Conservation (phyloP, 108 stramenopile species). For the Skeletonema potamos region DNA sequence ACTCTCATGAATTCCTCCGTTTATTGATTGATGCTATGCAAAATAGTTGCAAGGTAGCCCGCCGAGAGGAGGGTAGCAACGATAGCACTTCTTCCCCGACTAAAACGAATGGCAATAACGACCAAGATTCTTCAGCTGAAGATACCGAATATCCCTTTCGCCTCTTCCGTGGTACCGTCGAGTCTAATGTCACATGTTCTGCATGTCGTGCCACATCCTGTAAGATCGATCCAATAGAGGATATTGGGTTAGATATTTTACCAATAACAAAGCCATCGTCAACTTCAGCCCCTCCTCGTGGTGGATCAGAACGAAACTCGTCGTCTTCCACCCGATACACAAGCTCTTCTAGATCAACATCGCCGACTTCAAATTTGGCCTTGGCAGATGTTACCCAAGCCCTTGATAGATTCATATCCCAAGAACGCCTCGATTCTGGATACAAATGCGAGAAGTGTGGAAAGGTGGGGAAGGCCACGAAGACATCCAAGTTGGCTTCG, state of each 20-base stretch:
- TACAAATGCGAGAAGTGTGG: slow-evolving; percentile 91
- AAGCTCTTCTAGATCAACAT: slow-evolving; percentile 11
- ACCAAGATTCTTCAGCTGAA: slow-evolving; percentile 12
- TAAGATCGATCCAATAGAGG: slow-evolving; percentile 89
- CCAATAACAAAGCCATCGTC: slow-evolving; percentile 23
- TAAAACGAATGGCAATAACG: background rate
- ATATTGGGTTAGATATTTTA: slow-evolving; percentile 84
- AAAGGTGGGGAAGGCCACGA: slow-evolving; percentile 80
- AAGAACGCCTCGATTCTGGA: slow-evolving; percentile 76
- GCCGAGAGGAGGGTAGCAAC: background rate
- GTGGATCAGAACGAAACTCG: slow-evolving; percentile 8
- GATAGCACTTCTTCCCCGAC: background rate
- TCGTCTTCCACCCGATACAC: slow-evolving; percentile 29
- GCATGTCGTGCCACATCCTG: slow-evolving; percentile 63
- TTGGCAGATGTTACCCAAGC: slow-evolving; percentile 67
- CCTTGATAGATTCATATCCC: slow-evolving; percentile 71
- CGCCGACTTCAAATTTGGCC: slow-evolving; percentile 23
- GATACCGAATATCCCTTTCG: slow-evolving; percentile 84
- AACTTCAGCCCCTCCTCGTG: background rate
- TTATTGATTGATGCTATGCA: slow-evolving; percentile 94
- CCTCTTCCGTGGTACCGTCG: slow-evolving; percentile 82
- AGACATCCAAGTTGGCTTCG: slow-evolving; percentile 77
- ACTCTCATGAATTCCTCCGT: slow-evolving; percentile 97
- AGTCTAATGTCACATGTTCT: slow-evolving; percentile 80
- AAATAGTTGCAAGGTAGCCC: slow-evolving; percentile 72